Evolutionary conservation across 1,284 basidiomycete species (phyloP), one percentile per base, ranked within the genome.

Genomic region (Fistulinella cinereoalba): DNA sequence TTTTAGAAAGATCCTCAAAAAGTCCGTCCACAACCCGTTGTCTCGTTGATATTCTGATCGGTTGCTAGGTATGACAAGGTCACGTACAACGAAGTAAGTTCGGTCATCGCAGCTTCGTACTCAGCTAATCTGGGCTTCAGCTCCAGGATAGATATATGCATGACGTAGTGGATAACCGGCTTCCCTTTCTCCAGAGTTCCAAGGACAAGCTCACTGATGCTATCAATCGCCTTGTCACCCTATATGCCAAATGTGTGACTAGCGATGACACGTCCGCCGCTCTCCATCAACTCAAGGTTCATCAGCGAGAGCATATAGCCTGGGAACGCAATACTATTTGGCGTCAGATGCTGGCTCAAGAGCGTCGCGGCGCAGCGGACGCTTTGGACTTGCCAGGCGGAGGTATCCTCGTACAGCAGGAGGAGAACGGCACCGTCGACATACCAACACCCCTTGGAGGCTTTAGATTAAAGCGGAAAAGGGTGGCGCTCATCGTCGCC

Each of bases 321-420:
- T 95, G 92, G 90, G 92, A 96, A 61, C 81, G 92, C 37, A 92
- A 96, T 60, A 96, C 92, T 0, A 90, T 99, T 5, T 99, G 96
- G 96, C 79, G 95, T 23, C 91, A 96, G 67, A 98, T 99, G 96
- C 94, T 99, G 56, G 87, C 87, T 12, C 83, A 85, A 27, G 91
- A 94, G 60, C 81, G 94, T 39, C 77, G 83, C 10, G 87, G 85
- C 4, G 77, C 79, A 36, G 62, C 61, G 3, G 73, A 72, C 23
- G 69, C 67, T 16, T 68, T 68, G 33, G 67, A 73, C 2, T 66
- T 69, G 40, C 68, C 69, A 16, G 66, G 74, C n/a, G 76, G 72
- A 28, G 75, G 65, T 4, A 76, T 74, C 12, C 74, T 86, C 31
- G 70, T 81, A 25, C 73, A 75, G 21, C 73, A 77, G 28, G 71